phyloP scores from a whole-genome alignment of 2,329 filamentous ascomycete genomes.

The Nakataea oryzae region DNA sequence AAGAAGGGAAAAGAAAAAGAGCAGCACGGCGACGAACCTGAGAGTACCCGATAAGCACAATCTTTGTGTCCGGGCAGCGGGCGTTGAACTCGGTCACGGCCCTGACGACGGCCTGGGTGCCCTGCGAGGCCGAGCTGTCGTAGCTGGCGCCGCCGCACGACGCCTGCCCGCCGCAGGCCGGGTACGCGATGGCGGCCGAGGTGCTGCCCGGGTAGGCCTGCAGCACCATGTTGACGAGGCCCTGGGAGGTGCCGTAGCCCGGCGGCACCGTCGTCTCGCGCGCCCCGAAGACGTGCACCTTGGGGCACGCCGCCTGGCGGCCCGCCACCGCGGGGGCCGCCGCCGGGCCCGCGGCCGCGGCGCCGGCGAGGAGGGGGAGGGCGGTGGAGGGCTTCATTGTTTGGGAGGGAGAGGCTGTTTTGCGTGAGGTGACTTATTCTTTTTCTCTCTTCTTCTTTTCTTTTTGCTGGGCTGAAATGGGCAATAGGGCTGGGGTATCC shows the following conservation, averaged over 20 bases:
- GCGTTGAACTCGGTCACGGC: slow-evolving; percentile 49
- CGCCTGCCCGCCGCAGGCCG: slow-evolving; percentile 51
- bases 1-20: not conserved
- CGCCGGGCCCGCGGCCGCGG: slow-evolving; percentile 37
- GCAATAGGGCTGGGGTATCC: too few relatives aligned
- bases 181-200: slow-evolving; percentile 44
- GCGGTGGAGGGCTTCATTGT: slow-evolving; percentile 2
- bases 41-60: slow-evolving; percentile 53
- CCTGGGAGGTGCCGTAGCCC: slow-evolving; percentile 40
- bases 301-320: slow-evolving; percentile 33
- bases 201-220: slow-evolving; percentile 37
- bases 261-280: slow-evolving; percentile 36
- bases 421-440: not conserved
- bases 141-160: slow-evolving; percentile 50
- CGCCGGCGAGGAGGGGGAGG: slow-evolving; percentile 23
- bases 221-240: slow-evolving; percentile 38
- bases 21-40: slow-evolving; percentile 28
- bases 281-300: slow-evolving; percentile 33
- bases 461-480: not conserved
- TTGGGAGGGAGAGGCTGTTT: not conserved
- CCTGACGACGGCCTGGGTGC: slow-evolving; percentile 45
- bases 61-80: slow-evolving; percentile 43
- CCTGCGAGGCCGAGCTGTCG: slow-evolving; percentile 44
- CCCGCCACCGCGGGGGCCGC: slow-evolving; percentile 42
- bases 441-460: not conserved